Percentiles rank a stretch among this genome's conserved stretches.
phyloP scores from a whole-genome alignment of 305 asterid genomes.

The Rubia tinctorum region DNA sequence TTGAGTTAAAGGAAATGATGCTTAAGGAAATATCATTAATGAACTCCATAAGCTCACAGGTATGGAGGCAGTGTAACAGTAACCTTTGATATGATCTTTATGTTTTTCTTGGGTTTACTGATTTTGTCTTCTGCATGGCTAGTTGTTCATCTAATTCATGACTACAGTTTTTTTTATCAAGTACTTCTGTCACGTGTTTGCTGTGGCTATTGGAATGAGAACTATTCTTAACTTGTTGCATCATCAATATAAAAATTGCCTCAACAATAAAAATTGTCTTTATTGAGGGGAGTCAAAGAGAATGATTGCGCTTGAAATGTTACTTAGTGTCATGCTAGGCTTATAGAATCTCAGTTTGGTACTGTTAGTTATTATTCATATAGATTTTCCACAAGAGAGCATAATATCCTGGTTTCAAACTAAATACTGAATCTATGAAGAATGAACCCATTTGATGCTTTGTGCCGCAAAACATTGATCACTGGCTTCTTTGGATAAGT shows the following conservation, averaged over 20 bases:
- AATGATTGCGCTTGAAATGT: neutral
- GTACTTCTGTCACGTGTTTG: neutral
- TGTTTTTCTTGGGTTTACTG: neutral
- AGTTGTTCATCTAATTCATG: neutral
- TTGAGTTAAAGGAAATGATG: conserved; percentile 83
- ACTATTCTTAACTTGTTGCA: neutral
- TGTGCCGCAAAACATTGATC: neutral
- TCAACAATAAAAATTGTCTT: neutral
- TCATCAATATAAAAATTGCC: neutral
- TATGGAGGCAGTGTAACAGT: conserved; percentile 18
- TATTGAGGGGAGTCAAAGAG: neutral
- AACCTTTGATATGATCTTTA: neutral
- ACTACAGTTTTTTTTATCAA: neutral
- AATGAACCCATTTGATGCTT: neutral
- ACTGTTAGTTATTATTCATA: neutral
- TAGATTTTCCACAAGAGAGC: neutral
- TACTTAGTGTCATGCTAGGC: neutral
- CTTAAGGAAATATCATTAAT: conserved; percentile 77
- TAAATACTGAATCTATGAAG: neutral
- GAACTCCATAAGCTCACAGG: conserved; percentile 84
- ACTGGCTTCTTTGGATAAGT: neutral
- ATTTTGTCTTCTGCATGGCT: neutral
- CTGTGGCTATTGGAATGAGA: neutral
- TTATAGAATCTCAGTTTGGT: neutral
- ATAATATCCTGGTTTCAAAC: neutral